These are phyloP conservation scores for Plectosphaerella cucumerina DNA, from an alignment of 2,329 filamentous ascomycete genomes.

Conservation along the genomic window DNA sequence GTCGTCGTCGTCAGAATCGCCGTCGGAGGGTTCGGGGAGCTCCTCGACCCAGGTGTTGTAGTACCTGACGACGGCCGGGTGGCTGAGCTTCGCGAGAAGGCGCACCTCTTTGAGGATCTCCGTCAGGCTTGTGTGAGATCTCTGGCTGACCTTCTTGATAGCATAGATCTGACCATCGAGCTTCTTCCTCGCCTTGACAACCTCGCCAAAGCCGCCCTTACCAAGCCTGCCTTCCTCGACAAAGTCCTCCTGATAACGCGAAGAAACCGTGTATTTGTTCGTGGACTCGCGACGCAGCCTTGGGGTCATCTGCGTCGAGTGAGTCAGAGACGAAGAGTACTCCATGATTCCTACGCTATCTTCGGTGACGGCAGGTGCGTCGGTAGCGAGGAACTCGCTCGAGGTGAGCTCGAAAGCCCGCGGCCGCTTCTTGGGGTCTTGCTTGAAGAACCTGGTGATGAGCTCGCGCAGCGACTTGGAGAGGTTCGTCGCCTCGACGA, in stretches of 20 bases:
- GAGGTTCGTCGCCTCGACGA: conserved; percentile 68
- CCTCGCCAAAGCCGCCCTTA: conserved; percentile 92
- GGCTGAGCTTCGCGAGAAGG: conserved; percentile 85
- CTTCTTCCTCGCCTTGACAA: conserved; percentile 88
- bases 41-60: conserved; percentile 95
- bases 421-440: conserved; percentile 78
- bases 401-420: conserved; percentile 71
- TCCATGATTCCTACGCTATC: conserved; percentile 22
- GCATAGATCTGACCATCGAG: conserved; percentile 92
- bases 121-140: conserved; percentile 72
- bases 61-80: conserved; percentile 82
- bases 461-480: conserved; percentile 77
- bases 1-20: conserved; percentile 11
- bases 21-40: conserved; percentile 45
- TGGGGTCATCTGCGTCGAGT: conserved; percentile 35
- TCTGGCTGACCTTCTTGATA: conserved; percentile 91
- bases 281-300: conserved; percentile 61
- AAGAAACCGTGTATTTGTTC: conserved; percentile 44
- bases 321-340: conserved; percentile 21
- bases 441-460: conserved; percentile 77
- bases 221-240: conserved; percentile 84
- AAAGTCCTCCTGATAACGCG: conserved; percentile 85
- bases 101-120: conserved; percentile 84
- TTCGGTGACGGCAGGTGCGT: conserved; percentile 50
- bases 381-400: conserved; percentile 63